These are phyloP conservation scores for Pythium graminicola DNA, from an alignment of 352 stramenopile genomes.

Conservation along the genomic window DNA sequence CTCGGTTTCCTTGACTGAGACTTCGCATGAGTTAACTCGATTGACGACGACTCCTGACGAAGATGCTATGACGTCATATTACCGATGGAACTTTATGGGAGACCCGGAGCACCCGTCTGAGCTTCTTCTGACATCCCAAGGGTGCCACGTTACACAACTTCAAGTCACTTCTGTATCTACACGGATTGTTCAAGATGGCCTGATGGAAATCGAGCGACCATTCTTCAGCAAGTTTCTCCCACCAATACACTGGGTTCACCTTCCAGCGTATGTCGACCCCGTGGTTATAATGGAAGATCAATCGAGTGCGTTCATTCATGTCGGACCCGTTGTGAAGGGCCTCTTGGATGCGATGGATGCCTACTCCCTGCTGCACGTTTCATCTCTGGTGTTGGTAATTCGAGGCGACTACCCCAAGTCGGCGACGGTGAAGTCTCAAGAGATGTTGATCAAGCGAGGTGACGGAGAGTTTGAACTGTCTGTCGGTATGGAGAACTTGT, in stretches of 20 bases:
- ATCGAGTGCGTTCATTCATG: neutral
- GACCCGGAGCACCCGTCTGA: neutral
- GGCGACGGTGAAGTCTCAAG: neutral
- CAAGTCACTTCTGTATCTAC: neutral
- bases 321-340: neutral
- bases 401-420: neutral
- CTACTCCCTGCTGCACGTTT: neutral
- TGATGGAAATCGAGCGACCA: neutral
- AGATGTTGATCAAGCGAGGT: neutral
- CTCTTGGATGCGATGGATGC: neutral
- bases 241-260: conserved; percentile 11
- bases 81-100: conserved; percentile 1
- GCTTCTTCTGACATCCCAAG: neutral
- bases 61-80: neutral
- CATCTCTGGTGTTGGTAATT: neutral
- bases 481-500: neutral
- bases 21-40: neutral
- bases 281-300: neutral
- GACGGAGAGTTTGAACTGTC: neutral
- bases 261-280: neutral
- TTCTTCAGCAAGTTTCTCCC: neutral
- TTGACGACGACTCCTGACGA: too few relatives aligned
- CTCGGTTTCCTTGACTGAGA: neutral
- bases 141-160: conserved; percentile 2
- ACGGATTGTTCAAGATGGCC: neutral